Evolutionary conservation across 371 early-diverging fungal genomes (phyloP).

Genomic region (Apophysomyces variabilis): DNA sequence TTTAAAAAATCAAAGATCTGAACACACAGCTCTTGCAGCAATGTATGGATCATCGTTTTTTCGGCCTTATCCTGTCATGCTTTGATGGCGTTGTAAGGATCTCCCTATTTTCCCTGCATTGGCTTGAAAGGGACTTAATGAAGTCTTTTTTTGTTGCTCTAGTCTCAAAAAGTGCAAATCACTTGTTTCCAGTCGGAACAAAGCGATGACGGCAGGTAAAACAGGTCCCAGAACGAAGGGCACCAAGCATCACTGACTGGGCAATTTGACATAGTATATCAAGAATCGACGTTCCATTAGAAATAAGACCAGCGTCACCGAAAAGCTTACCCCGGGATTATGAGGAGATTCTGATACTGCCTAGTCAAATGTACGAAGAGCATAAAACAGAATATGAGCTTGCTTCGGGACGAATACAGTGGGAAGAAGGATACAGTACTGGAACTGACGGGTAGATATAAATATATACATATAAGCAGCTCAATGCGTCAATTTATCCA

Average conservation of each 20-base stretch:
- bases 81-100: slow-evolving; percentile 57
- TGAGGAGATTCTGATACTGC: slow-evolving; percentile 42
- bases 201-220: slow-evolving; percentile 27
- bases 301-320: slow-evolving; percentile 37
- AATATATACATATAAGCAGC: not conserved
- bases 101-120: too few species aligned
- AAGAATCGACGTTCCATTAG: slow-evolving; percentile 48
- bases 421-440: slow-evolving; percentile 27
- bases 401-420: slow-evolving; percentile 19
- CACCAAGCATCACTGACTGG: not conserved
- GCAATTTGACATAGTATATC: slow-evolving; percentile 23
- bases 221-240: not conserved
- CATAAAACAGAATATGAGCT: slow-evolving; percentile 43
- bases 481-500: not conserved
- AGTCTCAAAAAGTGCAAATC: slow-evolving; percentile 59
- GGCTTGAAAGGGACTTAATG: not conserved
- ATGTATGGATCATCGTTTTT: slow-evolving; percentile 66
- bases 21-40: slow-evolving; percentile 72
- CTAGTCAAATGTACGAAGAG: slow-evolving; percentile 57
- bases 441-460: slow-evolving; percentile 11
- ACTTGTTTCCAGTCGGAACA: slow-evolving; percentile 59
- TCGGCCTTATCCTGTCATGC: slow-evolving; percentile 74
- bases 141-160: not conserved
- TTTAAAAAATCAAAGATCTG: slow-evolving; percentile 48
- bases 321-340: slow-evolving; percentile 23